Evolutionary conservation across 495 filamentous ascomycete species (phyloP), one percentile per base, ranked within the genome.

Genomic region (Neurospora sp.): DNA sequence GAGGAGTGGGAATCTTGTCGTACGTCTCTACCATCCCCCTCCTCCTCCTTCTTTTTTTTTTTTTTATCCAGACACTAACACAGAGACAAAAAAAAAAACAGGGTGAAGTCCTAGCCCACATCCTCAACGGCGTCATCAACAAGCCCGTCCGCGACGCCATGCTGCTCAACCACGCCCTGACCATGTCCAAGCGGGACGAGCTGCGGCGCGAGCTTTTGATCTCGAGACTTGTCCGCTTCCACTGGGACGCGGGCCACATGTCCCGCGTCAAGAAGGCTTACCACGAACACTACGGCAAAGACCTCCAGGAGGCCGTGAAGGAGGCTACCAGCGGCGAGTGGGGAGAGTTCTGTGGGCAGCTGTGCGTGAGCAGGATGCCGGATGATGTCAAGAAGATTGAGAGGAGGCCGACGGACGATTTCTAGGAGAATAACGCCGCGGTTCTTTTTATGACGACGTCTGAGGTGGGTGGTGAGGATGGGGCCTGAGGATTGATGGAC

Each of bases 71-170:
- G 4, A 39, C 17, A 27, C 74, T 74, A 48, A 74, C 69, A 1
- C 12, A 16, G 1, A 9, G 10, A 35, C 31, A 35, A 35, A 35
- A 35, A 16, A 27, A 27, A 16, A 1, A 40, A 42, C 76, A 98
- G 96, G 96, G 96, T 68, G 96, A 99, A 83, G 89, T 96, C 22
- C 89, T 99, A 31, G 93, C 95, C 14, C 96, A 99, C 82, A 92
- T 98, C 74, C 92, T 99, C 78, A 97, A 97, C 82, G 96, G 96
- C 77, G 90, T 95, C 48, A 94, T 98, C 82, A 98, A 99, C 82
- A 91, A 92, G 68, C 94, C 96, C 41, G 91, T 97, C 74, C 94
- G 96, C 70, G 96, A 99, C 80, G 93, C 95, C 6, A 87, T 98
- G 44, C 90, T 99, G n/a, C 86, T 99, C 40, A 90, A 97, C 80